These are phyloP conservation scores for Trichophyton rubrum DNA, from an alignment of 2,329 filamentous ascomycete species.

Conservation along the genomic window DNA sequence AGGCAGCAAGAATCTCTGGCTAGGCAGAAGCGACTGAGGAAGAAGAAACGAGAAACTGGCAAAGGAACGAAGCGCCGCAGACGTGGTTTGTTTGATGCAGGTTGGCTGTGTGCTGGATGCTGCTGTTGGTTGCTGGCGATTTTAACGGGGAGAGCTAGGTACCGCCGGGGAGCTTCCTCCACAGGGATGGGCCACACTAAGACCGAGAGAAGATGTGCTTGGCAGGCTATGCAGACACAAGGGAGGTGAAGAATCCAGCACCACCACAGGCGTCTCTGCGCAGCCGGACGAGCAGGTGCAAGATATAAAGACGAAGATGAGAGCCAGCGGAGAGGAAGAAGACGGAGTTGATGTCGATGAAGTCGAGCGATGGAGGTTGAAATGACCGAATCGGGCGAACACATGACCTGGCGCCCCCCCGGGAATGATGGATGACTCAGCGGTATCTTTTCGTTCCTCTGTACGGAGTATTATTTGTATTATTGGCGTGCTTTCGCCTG, in stretches of 20 bases:
- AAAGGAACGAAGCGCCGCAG: background rate
- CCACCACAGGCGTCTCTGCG: background rate
- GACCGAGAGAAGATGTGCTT: background rate
- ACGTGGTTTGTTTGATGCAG: conserved; percentile 2
- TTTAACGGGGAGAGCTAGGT: background rate
- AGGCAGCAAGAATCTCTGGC: background rate
- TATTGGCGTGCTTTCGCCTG: background rate
- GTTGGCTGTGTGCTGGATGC: background rate
- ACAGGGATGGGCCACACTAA: conserved; percentile 1
- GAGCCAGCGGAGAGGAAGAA: background rate
- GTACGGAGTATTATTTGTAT: background rate
- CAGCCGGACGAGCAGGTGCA: background rate
- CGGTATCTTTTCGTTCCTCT: background rate
- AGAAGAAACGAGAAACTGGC: background rate
- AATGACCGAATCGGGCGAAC: background rate
- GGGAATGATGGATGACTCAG: background rate
- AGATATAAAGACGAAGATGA: background rate
- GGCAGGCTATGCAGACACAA: conserved; percentile 1
- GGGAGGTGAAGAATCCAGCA: background rate
- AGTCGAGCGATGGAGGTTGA: too few relatives aligned
- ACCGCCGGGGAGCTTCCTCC: background rate
- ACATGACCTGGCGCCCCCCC: background rate
- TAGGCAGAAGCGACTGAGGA: background rate
- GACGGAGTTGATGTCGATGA: background rate
- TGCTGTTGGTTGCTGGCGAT: background rate